Percentiles rank a stretch among this genome's conserved stretches.
These are phyloP conservation scores for Rubia yunnanensis DNA, from an alignment of 257 asterid genomes.

Conservation along the genomic window DNA sequence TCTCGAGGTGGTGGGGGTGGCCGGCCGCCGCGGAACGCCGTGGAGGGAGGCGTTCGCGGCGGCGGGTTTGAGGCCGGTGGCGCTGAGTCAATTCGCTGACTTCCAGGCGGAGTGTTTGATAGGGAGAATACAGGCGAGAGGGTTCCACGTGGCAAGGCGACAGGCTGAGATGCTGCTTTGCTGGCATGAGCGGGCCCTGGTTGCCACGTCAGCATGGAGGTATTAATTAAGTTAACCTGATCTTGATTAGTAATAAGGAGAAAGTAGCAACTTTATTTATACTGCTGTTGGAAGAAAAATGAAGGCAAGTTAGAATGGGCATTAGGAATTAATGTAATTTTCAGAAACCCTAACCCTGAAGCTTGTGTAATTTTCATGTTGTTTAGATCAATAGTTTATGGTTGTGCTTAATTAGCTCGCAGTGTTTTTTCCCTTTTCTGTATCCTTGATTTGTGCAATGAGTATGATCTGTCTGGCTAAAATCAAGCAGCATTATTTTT, in stretches of 20 bases:
- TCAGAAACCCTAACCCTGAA: constrained; percentile 1
- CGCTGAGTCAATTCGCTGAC: constrained; percentile 67
- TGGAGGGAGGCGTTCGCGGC: constrained; percentile 77
- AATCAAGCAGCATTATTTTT: background rate
- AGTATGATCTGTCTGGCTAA: background rate
- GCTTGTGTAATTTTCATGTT: background rate
- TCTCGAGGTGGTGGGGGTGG: constrained; percentile 49
- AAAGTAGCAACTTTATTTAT: background rate
- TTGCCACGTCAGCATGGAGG: constrained; percentile 96
- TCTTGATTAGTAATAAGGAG: background rate
- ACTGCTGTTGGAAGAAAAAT: background rate
- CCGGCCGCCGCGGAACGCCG: constrained; percentile 47
- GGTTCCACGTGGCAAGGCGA: constrained; percentile 75
- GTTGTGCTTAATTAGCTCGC: background rate
- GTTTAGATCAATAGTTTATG: background rate
- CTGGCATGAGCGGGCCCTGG: constrained; percentile 85
- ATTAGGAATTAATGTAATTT: constrained; percentile 12
- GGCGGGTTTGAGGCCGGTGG: constrained; percentile 75
- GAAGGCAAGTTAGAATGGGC: background rate
- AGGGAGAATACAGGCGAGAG: constrained; percentile 59
- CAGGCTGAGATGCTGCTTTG: constrained; percentile 97
- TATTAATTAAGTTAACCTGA: constrained; percentile 16
- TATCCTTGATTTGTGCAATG: background rate
- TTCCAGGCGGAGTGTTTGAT: constrained; percentile 81
- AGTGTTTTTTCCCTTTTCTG: background rate